A percentile compares a stretch with the other conserved stretches of the same genome.
phyloP scores from a whole-genome alignment of 1,139 yeast genomes.

The Magnusiomyces suaveolens region DNA sequence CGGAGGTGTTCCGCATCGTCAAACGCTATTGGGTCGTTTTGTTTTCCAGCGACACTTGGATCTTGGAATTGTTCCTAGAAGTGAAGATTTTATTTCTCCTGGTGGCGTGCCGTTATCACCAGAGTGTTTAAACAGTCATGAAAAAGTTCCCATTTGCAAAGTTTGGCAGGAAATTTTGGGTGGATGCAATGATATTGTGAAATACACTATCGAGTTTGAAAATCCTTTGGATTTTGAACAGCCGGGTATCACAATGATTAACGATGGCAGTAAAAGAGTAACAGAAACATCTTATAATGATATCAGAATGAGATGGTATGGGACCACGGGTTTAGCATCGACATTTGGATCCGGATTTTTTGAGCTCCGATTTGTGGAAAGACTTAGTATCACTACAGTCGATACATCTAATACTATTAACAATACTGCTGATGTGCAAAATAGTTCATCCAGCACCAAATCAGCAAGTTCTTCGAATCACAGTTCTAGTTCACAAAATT shows the following conservation, averaged over 20 bases:
- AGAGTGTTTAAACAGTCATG: not conserved
- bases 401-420: not conserved
- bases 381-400: not conserved
- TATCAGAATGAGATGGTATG: slow-evolving; percentile 17
- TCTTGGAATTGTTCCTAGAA: not conserved
- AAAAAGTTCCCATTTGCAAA: slow-evolving; percentile 8
- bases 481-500: not conserved
- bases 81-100: not conserved
- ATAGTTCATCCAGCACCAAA: not conserved
- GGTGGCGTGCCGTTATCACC: not conserved
- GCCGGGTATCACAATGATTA: slow-evolving; percentile 14
- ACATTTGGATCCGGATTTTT: slow-evolving; percentile 20
- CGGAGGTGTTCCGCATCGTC: slow-evolving; percentile 3
- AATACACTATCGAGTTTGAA: slow-evolving; percentile 11
- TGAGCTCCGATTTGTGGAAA: slow-evolving; percentile 15
- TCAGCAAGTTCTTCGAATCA: not conserved
- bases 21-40: not conserved
- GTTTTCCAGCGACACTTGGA: not conserved
- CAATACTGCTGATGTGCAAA: not conserved
- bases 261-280: slow-evolving; percentile 16
- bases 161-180: slow-evolving; percentile 13
- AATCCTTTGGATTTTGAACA: slow-evolving; percentile 10
- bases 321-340: slow-evolving; percentile 20
- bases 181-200: slow-evolving; percentile 8
- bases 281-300: slow-evolving; percentile 16